Percentiles rank a stretch among this genome's conserved stretches.
These are phyloP conservation scores for Solanum pinnatisectum DNA, from an alignment of 257 asterid genomes.

Conservation along the genomic window DNA sequence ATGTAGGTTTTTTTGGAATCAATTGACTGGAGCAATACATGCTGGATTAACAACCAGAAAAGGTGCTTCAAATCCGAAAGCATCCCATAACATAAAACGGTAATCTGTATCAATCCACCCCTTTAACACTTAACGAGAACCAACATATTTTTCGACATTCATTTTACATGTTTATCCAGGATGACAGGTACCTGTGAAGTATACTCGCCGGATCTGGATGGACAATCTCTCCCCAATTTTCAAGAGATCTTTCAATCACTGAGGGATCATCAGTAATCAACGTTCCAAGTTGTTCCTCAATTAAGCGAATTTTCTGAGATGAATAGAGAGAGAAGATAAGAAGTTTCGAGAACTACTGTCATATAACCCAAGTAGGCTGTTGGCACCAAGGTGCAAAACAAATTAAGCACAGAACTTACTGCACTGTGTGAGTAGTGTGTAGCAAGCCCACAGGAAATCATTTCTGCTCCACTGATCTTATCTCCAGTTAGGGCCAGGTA, in stretches of 20 bases:
- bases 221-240: slow-evolving; percentile 48
- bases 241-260: slow-evolving; percentile 56
- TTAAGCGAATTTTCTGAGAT: slow-evolving; percentile 66
- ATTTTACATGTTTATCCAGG: neutral
- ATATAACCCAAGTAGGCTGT: neutral
- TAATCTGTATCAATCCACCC: neutral
- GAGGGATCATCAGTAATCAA: slow-evolving; percentile 85
- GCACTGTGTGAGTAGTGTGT: slow-evolving; percentile 53
- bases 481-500: slow-evolving; percentile 87
- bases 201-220: slow-evolving; percentile 56
- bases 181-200: slow-evolving; percentile 46
- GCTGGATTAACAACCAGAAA: neutral
- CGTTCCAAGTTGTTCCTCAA: slow-evolving; percentile 75
- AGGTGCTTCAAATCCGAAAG: neutral
- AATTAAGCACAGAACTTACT: slow-evolving; percentile 19
- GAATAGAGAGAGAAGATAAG: slow-evolving; percentile 1
- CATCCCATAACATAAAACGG: neutral
- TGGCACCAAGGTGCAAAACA: neutral
- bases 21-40: neutral
- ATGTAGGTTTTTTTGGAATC: neutral
- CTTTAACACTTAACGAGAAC: neutral
- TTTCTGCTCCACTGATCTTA: slow-evolving; percentile 75
- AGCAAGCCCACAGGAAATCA: slow-evolving; percentile 92
- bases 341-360: neutral
- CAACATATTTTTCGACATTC: neutral